Evolutionary conservation across 2,329 filamentous ascomycete species (phyloP).

Genomic region (Venturia asperata): DNA sequence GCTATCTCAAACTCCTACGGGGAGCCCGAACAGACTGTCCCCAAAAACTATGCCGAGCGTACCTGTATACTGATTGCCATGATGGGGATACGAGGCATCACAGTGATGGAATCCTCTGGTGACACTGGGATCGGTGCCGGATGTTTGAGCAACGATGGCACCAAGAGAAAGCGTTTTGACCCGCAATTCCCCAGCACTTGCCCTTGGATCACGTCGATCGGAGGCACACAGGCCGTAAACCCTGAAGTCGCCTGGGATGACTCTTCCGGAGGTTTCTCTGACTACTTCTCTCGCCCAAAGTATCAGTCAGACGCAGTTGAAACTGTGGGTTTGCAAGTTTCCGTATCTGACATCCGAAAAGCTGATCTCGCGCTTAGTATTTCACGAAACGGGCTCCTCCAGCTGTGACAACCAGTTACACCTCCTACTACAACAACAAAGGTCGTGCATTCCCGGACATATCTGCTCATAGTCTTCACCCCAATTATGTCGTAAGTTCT

Average conservation of each 20-base stretch:
- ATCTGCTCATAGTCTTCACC: conserved; percentile 3
- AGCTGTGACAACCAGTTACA: not conserved
- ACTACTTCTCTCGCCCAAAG: conserved; percentile 32
- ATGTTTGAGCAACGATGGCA: conserved; percentile 41
- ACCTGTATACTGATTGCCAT: conserved; percentile 35
- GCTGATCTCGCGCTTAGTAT: not conserved
- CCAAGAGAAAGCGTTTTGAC: conserved; percentile 38
- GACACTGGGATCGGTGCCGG: conserved; percentile 36
- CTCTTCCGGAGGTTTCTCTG: conserved; percentile 41
- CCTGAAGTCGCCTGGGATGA: conserved; percentile 30
- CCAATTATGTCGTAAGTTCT: not conserved
- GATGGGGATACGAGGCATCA: conserved; percentile 33
- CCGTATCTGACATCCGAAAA: not conserved
- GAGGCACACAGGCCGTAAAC: conserved; percentile 23
- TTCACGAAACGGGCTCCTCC: not conserved
- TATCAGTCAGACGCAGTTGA: conserved; percentile 7
- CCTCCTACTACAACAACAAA: not conserved
- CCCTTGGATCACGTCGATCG: conserved; percentile 42
- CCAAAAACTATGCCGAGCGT: conserved; percentile 31
- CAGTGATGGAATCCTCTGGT: conserved; percentile 34
- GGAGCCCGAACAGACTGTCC: conserved; percentile 36
- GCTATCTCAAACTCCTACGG: conserved; percentile 36
- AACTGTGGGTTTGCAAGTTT: not conserved
- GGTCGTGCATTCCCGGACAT: conserved; percentile 20
- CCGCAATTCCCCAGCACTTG: conserved; percentile 41